Percentiles rank a stretch among this genome's conserved stretches.
Evolutionary conservation across 140 eudicot species (phyloP).

Genomic region (Anethum foeniculum): DNA sequence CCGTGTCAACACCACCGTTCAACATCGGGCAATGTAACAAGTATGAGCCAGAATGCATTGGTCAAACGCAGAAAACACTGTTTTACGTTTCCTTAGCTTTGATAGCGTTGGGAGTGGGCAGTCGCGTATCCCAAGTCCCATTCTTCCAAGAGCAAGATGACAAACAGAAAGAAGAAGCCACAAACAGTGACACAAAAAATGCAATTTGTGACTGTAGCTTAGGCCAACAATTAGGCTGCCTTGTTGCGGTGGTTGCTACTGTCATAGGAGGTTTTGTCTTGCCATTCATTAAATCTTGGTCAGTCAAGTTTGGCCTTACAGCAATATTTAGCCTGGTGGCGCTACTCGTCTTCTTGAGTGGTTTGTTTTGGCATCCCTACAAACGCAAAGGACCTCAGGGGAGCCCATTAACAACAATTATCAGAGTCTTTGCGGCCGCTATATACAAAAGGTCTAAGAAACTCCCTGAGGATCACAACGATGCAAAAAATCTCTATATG

Average conservation of each 20-base stretch:
- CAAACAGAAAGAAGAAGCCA: not conserved
- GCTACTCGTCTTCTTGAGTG: slow-evolving; percentile 19
- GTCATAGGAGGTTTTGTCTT: not conserved
- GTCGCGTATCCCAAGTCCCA: not conserved
- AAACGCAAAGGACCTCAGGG: slow-evolving; percentile 14
- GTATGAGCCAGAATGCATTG: slow-evolving; percentile 5
- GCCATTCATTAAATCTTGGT: slow-evolving; percentile 31
- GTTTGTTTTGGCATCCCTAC: slow-evolving; percentile 19
- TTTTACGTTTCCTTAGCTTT: slow-evolving; percentile 11
- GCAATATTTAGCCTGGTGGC: slow-evolving; percentile 20
- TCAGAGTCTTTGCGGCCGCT: slow-evolving; percentile 26
- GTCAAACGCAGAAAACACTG: slow-evolving; percentile 5
- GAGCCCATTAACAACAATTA: slow-evolving; percentile 17
- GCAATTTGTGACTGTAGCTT: not conserved
- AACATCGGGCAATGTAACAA: not conserved
- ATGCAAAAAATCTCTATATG: slow-evolving; percentile 5
- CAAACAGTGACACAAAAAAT: too few relatives aligned
- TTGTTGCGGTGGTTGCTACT: not conserved
- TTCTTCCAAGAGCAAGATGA: not conserved
- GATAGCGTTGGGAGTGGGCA: slow-evolving; percentile 3
- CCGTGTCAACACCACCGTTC: slow-evolving; percentile 32
- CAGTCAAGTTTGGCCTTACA: slow-evolving; percentile 22
- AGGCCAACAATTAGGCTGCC: slow-evolving; percentile 6
- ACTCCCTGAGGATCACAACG: slow-evolving; percentile 17
- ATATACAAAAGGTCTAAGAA: slow-evolving; percentile 7